Evolutionary conservation across 768 basidiomycete genomes (phyloP), one percentile per base, ranked within the genome.

Genomic region (Sarcodon sp.): DNA sequence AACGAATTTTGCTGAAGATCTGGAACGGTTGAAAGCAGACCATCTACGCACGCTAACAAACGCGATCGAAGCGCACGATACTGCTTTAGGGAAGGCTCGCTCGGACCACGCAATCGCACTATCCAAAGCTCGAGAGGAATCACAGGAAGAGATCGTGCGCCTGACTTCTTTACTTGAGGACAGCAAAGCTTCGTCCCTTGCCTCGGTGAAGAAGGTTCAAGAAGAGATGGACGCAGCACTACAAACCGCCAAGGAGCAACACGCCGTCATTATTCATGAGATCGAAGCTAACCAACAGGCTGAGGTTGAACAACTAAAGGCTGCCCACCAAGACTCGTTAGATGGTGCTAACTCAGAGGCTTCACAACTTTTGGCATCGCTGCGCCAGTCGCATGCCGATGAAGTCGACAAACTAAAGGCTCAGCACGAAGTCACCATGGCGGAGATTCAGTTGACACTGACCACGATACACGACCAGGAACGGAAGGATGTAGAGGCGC

Each of bases 11-110:
- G 57, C 69, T 1, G 79, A 82, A 47, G 80, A 88, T 59, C 57
- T 85, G 34, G 79, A 83, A 55, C 72, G 67, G 47, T 64, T 83
- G 36, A 82, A 79, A 60, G 69, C 70, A 15, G 80, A 84, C 32
- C 86, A 89, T 57, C 59, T 67, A 1, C 67, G 75, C 27, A 58
- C 66, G 13, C 57, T 83, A 38, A 65, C 72, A 16, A 67, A 69
- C 43, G 80, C 77, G 58, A 76, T 75, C 36, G 79, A 79, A 21
- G 82, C 83, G 45, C 75, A 83, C 51, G 62, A 69, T 31, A 49
- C 59, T 6, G 75, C 77, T 55, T 62, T 79, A 43, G 79, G 83
- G 55, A 73, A 75, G 37, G 67, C 83, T 37, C 75, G 75, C 44
- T 62, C 72, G 7, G 81, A 84, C 47, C 76, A 86, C 57, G 67